Percentiles rank a stretch among this genome's conserved stretches.
Evolutionary conservation across 257 asterid species (phyloP).

Genomic region (Parsonsia alboflavescens): DNA sequence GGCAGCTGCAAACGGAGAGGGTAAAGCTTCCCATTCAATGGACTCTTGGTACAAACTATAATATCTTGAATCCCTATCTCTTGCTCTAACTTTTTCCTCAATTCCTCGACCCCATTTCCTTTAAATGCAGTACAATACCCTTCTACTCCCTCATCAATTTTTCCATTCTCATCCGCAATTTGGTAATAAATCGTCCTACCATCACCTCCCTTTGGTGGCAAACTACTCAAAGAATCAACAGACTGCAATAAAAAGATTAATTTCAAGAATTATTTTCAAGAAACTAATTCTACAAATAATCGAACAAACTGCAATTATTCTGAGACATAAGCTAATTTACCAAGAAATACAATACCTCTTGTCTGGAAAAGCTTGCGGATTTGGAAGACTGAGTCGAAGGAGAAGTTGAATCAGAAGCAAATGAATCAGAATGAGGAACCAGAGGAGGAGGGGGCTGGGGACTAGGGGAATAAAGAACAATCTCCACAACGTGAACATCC

Average conservation of each 20-base stretch:
- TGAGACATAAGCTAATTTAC: background rate
- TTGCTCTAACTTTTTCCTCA: constrained; percentile 49
- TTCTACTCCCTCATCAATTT: constrained; percentile 57
- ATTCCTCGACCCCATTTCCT: constrained; percentile 55
- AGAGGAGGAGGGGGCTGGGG: constrained; percentile 25
- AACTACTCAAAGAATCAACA: constrained; percentile 48
- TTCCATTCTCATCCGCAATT: constrained; percentile 60
- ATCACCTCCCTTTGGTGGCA: constrained; percentile 60
- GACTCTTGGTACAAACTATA: constrained; percentile 67
- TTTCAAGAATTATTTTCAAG: background rate
- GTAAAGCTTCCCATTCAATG: constrained; percentile 73
- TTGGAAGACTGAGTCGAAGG: constrained; percentile 46
- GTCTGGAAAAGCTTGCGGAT: constrained; percentile 61
- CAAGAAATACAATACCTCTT: constrained; percentile 42
- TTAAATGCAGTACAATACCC: constrained; percentile 60
- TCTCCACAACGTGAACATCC: constrained; percentile 79
- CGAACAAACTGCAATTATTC: too few species aligned
- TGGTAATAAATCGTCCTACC: constrained; percentile 61
- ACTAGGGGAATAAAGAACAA: constrained; percentile 38
- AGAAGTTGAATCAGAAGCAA: constrained; percentile 53
- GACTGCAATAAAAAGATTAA: constrained; percentile 45
- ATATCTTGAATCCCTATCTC: constrained; percentile 59
- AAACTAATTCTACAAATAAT: too few species aligned
- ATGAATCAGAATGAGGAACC: constrained; percentile 38
- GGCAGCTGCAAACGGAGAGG: constrained; percentile 97